Conservation (phyloP, 805 yeast genomes). For the Candida coquimbonensis region DNA sequence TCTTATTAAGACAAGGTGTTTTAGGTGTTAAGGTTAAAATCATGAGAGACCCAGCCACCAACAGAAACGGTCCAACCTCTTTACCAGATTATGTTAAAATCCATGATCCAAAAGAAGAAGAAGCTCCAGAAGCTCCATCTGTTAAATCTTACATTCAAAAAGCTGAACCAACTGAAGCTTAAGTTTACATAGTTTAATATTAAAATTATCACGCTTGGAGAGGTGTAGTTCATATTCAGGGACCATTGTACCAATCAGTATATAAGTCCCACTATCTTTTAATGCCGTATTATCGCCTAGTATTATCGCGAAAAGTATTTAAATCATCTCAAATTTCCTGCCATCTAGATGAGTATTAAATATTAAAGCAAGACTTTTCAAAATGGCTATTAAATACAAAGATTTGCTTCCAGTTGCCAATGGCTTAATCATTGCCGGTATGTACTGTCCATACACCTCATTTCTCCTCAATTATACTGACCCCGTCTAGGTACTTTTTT, state of each 20-base stretch:
- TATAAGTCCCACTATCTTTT: not conserved
- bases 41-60: conserved; percentile 95
- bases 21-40: conserved; percentile 99
- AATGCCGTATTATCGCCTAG: not conserved
- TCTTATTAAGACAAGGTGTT: conserved; percentile 99
- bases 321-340: not conserved
- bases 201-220: not conserved
- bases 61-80: conserved; percentile 80
- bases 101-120: conserved; percentile 93
- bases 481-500: conserved; percentile 49
- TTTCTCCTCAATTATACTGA: not conserved
- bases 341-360: not conserved
- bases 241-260: too few species aligned
- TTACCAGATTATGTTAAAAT: conserved; percentile 94
- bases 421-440: conserved; percentile 35
- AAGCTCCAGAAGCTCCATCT: conserved; percentile 67
- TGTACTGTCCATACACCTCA: not conserved
- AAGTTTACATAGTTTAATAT: conserved; percentile 1
- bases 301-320: not conserved
- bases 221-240: too few species aligned
- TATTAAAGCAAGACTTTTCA: not conserved
- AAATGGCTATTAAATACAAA: conserved; percentile 28
- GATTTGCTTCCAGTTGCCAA: conserved; percentile 42
- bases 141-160: conserved; percentile 64
- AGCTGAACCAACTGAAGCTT: conserved; percentile 17